Percentiles rank a stretch among this genome's conserved stretches.
phyloP scores from a whole-genome alignment of 2,329 filamentous ascomycete genomes.

The Ceratocystis papillata region DNA sequence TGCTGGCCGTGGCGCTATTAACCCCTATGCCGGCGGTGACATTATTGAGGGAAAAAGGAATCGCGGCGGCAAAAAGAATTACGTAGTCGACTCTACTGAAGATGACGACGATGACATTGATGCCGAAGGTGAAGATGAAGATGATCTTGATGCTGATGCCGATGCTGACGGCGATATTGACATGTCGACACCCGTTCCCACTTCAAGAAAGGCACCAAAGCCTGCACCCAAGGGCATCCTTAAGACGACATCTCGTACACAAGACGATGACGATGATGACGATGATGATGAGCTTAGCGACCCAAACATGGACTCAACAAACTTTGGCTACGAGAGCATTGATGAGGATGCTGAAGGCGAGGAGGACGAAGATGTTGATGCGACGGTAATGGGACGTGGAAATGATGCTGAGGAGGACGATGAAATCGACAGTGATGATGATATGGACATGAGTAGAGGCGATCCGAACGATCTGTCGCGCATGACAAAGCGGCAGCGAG shows the following conservation, averaged over 20 bases:
- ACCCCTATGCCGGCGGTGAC: slow-evolving; percentile 33
- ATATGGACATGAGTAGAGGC: slow-evolving; percentile 37
- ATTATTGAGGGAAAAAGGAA: slow-evolving; percentile 43
- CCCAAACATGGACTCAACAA: slow-evolving; percentile 38
- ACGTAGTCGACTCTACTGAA: slow-evolving; percentile 46
- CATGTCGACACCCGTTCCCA: slow-evolving; percentile 33
- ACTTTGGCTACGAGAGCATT: slow-evolving; percentile 38
- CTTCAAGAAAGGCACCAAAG: slow-evolving; percentile 25
- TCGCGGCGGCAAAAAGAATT: slow-evolving; percentile 48
- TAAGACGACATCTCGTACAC: slow-evolving; percentile 28
- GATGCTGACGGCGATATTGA: slow-evolving; percentile 41
- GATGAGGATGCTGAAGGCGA: slow-evolving; percentile 41
- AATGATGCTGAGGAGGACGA: slow-evolving; percentile 35
- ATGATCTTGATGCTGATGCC: slow-evolving; percentile 32
- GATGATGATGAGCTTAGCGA: slow-evolving; percentile 49
- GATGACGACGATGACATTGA: slow-evolving; percentile 37
- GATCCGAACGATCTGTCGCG: slow-evolving; percentile 46
- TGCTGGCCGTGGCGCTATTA: slow-evolving; percentile 5
- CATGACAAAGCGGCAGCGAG: slow-evolving; percentile 51
- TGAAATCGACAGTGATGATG: slow-evolving; percentile 34
- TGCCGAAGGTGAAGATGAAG: slow-evolving; percentile 33
- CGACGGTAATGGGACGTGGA: slow-evolving; percentile 23
- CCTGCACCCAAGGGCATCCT: slow-evolving; percentile 18
- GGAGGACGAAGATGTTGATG: slow-evolving; percentile 33
- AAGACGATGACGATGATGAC: slow-evolving; percentile 33